A percentile compares a stretch with the other conserved stretches of the same genome.
Evolutionary conservation across 345 rosid genomes (phyloP).

Genomic region (Fremontodendron californicum): DNA sequence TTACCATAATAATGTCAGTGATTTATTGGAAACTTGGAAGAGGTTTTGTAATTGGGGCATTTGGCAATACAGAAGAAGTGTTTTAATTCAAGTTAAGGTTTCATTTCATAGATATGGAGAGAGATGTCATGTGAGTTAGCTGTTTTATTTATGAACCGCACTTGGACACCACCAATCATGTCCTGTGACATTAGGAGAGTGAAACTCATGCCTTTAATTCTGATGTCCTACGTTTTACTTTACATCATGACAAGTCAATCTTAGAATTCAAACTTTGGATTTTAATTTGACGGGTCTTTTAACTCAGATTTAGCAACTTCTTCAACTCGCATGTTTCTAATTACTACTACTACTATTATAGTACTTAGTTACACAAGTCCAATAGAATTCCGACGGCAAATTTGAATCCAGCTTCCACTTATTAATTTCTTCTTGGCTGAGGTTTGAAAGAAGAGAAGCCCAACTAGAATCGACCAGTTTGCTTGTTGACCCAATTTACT

Average conservation of each 20-base stretch:
- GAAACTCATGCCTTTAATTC: not conserved
- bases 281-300: not conserved
- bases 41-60: not conserved
- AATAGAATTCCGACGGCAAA: not conserved
- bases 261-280: not conserved
- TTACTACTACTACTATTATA: too few species aligned
- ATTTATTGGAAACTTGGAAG: not conserved
- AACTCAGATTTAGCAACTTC: not conserved
- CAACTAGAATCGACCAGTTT: not conserved
- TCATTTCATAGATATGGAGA: too few species aligned
- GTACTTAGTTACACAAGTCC: not conserved
- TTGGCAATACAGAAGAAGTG: not conserved
- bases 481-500: not conserved
- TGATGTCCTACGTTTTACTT: not conserved
- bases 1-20: not conserved
- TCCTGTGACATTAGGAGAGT: not conserved
- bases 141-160: not conserved
- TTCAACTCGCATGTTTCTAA: not conserved
- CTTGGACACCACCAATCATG: not conserved
- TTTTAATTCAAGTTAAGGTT: not conserved
- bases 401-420: not conserved
- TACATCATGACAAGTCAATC: not conserved
- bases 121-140: not conserved
- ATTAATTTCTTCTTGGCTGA: not conserved
- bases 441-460: not conserved